Conservation (phyloP, 768 basidiomycete species). For the Lyophyllum atratum region DNA sequence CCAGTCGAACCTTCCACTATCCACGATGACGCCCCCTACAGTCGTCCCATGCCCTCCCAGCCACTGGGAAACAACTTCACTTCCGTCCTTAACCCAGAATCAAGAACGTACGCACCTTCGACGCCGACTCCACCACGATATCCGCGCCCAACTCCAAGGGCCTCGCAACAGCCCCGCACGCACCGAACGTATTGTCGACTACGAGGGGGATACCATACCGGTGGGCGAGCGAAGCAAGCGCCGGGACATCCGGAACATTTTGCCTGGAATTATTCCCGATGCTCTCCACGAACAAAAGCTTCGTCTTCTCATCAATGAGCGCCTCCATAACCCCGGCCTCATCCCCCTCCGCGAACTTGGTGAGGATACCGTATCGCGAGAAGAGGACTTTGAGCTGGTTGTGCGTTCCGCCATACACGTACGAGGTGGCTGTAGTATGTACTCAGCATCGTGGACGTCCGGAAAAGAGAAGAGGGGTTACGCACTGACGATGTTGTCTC, state of each 20-base stretch:
- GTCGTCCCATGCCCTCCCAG: conserved; percentile 70
- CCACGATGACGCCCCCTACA: conserved; percentile 63
- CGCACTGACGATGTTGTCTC: conserved; percentile 70
- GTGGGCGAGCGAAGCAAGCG: conserved; percentile 65
- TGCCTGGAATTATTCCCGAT: conserved; percentile 70
- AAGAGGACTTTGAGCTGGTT: conserved; percentile 56
- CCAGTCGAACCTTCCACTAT: conserved; percentile 64
- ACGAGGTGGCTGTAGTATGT: background rate
- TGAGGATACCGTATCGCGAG: conserved; percentile 47
- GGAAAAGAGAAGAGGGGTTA: conserved; percentile 22
- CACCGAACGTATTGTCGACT: conserved; percentile 67
- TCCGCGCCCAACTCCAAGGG: conserved; percentile 30
- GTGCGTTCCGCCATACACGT: conserved; percentile 44
- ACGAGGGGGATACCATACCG: conserved; percentile 59
- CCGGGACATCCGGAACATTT: conserved; percentile 51
- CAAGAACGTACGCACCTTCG: background rate
- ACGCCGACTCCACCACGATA: conserved; percentile 33
- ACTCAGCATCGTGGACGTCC: background rate
- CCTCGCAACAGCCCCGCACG: conserved; percentile 46
- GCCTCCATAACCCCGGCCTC: conserved; percentile 48
- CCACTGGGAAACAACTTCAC: conserved; percentile 41
- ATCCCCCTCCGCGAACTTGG: conserved; percentile 53
- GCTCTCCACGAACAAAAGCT: conserved; percentile 56
- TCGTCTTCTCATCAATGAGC: conserved; percentile 62
- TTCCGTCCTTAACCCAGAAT: background rate